phyloP scores from a whole-genome alignment of 1,284 basidiomycete genomes.

The Austroboletus niveus region DNA sequence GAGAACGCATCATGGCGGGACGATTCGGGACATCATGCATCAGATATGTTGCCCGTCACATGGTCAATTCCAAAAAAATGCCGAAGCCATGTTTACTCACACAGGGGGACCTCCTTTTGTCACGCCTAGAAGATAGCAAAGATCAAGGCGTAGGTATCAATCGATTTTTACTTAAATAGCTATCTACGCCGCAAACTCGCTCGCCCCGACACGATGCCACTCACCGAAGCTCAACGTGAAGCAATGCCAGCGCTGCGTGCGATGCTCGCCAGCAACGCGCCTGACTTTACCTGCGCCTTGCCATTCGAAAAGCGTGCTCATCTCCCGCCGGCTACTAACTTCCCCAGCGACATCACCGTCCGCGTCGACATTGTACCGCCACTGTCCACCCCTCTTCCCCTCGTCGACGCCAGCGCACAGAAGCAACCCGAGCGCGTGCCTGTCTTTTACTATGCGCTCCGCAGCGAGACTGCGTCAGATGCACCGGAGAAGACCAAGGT shows the following conservation, averaged over 20 bases:
- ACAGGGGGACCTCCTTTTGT: no score
- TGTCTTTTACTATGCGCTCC: constrained; percentile 14
- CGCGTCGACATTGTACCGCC: constrained; percentile 11
- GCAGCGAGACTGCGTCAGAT: not conserved
- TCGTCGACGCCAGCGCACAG: constrained; percentile 1
- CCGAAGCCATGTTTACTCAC: no score
- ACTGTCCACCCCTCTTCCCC: constrained; percentile 1
- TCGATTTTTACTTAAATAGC: no score
- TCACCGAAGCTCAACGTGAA: constrained; percentile 10
- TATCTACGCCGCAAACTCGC: no score
- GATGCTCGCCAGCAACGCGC: not conserved
- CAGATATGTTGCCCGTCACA: no score
- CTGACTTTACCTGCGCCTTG: not conserved
- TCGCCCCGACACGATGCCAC: constrained; percentile 4
- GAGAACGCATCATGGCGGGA: no score
- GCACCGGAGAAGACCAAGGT: constrained; percentile 7
- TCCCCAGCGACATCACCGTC: constrained; percentile 9
- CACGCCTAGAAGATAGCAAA: no score
- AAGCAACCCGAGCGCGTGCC: constrained; percentile 14
- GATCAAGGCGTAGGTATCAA: no score
- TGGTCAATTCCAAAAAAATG: no score
- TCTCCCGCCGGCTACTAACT: constrained; percentile 5
- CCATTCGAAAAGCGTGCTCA: constrained; percentile 8
- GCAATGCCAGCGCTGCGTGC: constrained; percentile 1
- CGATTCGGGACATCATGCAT: no score